These are phyloP conservation scores for Chlamydomonas asymmetrica DNA, from an alignment of 139 green algal species.

Conservation along the genomic window DNA sequence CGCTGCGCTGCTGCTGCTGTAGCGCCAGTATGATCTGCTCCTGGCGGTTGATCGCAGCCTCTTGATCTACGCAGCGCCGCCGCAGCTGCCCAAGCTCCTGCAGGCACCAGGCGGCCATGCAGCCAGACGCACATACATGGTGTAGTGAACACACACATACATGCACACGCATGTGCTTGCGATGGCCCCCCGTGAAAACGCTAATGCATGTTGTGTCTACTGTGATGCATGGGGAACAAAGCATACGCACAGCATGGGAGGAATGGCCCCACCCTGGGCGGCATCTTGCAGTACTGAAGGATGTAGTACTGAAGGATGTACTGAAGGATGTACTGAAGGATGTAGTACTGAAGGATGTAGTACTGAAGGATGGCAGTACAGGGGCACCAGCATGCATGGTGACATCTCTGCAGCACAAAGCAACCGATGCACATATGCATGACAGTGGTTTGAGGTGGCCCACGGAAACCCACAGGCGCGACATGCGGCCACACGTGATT, in stretches of 20 bases:
- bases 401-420: too few species aligned
- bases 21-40: constrained; percentile 44
- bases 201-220: neutral
- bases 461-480: too few species aligned
- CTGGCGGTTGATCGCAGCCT: constrained; percentile 17
- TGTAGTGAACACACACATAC: neutral
- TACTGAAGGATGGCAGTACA: too few species aligned
- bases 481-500: too few species aligned
- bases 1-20: constrained; percentile 21
- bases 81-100: constrained; percentile 7
- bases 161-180: constrained; percentile 33
- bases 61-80: neutral
- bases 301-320: neutral
- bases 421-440: too few species aligned
- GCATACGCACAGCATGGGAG: too few species aligned
- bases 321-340: too few species aligned
- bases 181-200: constrained; percentile 17
- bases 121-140: too few species aligned
- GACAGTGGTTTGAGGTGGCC: too few species aligned
- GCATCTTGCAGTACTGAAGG: neutral
- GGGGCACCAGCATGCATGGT: too few species aligned
- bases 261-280: neutral
- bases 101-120: too few species aligned
- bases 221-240: constrained; percentile 1
- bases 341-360: neutral